Evolutionary conservation across 2,329 filamentous ascomycete genomes (phyloP).

Genomic region (Passalora sequoiae): DNA sequence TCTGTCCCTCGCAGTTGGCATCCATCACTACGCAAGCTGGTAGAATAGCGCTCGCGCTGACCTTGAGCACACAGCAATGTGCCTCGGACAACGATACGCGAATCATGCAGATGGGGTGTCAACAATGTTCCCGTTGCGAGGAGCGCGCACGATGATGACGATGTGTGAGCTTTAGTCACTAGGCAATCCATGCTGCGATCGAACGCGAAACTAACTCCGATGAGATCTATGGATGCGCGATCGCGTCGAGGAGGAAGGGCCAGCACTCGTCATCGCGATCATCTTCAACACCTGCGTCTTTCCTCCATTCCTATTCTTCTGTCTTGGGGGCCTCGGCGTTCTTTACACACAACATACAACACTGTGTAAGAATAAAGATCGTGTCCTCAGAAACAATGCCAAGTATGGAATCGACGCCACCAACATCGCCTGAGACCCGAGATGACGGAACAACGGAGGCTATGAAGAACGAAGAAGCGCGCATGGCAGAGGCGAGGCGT

Average conservation of each 20-base stretch:
- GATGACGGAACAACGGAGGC: constrained; percentile 34
- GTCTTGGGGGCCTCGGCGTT: neutral
- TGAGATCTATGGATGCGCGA: too few relatives aligned
- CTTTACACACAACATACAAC: neutral
- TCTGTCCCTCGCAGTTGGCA: too few relatives aligned
- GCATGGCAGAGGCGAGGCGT: constrained; percentile 40
- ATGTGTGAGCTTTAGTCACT: too few relatives aligned
- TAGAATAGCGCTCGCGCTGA: too few relatives aligned
- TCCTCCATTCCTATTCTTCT: neutral
- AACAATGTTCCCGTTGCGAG: too few relatives aligned
- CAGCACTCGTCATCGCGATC: neutral
- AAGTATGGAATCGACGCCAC: constrained; percentile 29
- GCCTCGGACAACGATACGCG: too few relatives aligned
- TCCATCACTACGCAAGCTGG: too few relatives aligned
- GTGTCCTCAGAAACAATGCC: constrained; percentile 21
- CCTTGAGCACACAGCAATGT: too few relatives aligned
- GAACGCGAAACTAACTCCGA: too few relatives aligned
- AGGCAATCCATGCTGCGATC: too few relatives aligned
- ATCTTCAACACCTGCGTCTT: neutral
- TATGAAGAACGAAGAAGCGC: constrained; percentile 45
- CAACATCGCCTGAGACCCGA: constrained; percentile 32
- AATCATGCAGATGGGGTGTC: too few relatives aligned
- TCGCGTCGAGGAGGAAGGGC: neutral
- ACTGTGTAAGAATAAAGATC: neutral
- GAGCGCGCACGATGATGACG: too few relatives aligned